Evolutionary conservation across 176 grass and related monocot species (phyloP), one percentile per base, ranked within the genome.

Genomic region (Zoysia japonica): DNA sequence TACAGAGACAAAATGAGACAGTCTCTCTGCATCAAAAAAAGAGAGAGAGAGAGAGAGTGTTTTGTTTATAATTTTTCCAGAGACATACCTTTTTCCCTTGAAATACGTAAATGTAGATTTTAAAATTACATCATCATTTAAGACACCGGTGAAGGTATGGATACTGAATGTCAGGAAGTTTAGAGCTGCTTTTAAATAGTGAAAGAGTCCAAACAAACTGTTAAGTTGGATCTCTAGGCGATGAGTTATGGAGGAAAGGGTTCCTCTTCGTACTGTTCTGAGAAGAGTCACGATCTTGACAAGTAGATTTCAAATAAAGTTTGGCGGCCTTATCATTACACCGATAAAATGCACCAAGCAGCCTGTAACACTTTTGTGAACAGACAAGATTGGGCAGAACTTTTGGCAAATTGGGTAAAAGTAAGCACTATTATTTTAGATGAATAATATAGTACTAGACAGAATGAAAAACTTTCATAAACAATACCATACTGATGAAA

Each of bases 271-370:
- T 56, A 3, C 5, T 6, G 15, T 15, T 61, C 39, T 11, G 16
- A 7, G n/a, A 47, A 9, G 72, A 54, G 57, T 19, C 39, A 62
- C 5, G 61, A 83, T 46, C 74, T 78, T 55, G 40, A 38, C 67
- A 78, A 54, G 67, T 13, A 6, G 14, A 37, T 53, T 59, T 64
- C 15, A 12, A 45, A 45, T 45, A 45, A 45, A 45, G 6, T 4
- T 70, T 56, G 38, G 35, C 17, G 10, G 10, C 17, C 40, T 45
- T 57, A 46, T 12, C 28, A 68, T 83, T 3, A n/a, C 0, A 42
- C 47, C 14, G 20, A 83, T 20, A 15, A 47, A 19, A 9, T 28
- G 37, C 42, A 7, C 4, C 51, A 54, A 72, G 8, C 12, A 65
- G 17, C 49, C 40, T 9, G 3, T 14, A 20, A 68, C 50, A 45